Percentiles rank a stretch among this genome's conserved stretches.
Evolutionary conservation across 176 grass and related monocot species (phyloP).

Genomic region (Aegilops longissima): DNA sequence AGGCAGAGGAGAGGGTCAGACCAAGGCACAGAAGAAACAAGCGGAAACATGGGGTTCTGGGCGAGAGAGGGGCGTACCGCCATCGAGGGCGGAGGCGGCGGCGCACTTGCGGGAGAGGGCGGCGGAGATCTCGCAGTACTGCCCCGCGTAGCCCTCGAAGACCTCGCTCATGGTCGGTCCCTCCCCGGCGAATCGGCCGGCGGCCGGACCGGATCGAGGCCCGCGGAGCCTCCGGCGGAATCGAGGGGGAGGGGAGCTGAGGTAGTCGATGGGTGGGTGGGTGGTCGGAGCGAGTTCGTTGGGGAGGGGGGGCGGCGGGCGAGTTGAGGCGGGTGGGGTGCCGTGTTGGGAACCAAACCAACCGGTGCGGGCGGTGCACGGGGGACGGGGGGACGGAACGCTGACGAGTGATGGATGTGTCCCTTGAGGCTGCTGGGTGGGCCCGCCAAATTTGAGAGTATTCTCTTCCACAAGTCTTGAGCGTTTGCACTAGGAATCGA

Average conservation of each 20-base stretch:
- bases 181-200: background rate
- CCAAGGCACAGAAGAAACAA: background rate
- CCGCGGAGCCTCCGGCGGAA: background rate
- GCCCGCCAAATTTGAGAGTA: too few species aligned
- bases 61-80: slow-evolving; percentile 32
- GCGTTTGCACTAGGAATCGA: too few species aligned
- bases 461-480: too few species aligned
- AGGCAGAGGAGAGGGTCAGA: background rate
- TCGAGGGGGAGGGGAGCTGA: background rate
- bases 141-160: slow-evolving; percentile 80
- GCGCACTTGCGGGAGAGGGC: slow-evolving; percentile 68
- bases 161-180: slow-evolving; percentile 71
- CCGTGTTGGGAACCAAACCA: background rate
- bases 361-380: too few species aligned
- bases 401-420: too few species aligned
- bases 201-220: background rate
- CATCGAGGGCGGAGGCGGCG: slow-evolving; percentile 54
- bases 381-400: too few species aligned
- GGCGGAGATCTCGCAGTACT: slow-evolving; percentile 75
- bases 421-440: too few species aligned
- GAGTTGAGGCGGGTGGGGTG: background rate
- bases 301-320: background rate
- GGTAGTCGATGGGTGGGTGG: background rate
- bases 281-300: background rate
- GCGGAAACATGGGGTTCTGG: background rate